phyloP scores from a whole-genome alignment of 1,284 basidiomycete genomes.

The Caloboletus firmus region DNA sequence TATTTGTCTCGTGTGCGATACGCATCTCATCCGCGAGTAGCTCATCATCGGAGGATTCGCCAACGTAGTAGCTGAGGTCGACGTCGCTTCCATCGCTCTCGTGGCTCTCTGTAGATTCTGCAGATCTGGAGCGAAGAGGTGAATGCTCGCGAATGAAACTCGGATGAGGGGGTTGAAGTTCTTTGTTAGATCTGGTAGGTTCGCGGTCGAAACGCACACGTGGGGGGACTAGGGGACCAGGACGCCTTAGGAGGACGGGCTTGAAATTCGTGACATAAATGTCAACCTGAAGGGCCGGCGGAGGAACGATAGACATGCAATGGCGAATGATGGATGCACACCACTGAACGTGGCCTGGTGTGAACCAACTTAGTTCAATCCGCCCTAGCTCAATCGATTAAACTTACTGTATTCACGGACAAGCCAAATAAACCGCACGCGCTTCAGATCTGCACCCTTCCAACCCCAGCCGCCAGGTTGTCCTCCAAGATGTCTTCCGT shows the following conservation, averaged over 20 bases:
- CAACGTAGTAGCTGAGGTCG: constrained; percentile 50
- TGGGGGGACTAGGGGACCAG: background rate
- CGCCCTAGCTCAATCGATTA: background rate
- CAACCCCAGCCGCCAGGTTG: constrained; percentile 44
- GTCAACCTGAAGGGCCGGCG: constrained; percentile 66
- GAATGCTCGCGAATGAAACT: constrained; percentile 35
- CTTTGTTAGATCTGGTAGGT: background rate
- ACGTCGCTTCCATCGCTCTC: constrained; percentile 40
- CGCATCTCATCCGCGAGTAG: constrained; percentile 31
- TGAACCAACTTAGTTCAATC: background rate
- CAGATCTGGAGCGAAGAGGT: constrained; percentile 22
- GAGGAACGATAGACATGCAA: constrained; percentile 64
- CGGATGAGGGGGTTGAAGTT: constrained; percentile 47
- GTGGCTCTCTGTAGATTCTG: constrained; percentile 37
- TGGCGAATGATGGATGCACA: constrained; percentile 68
- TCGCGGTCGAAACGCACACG: constrained; percentile 2
- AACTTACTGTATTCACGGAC: constrained; percentile 75
- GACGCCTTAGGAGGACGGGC: constrained; percentile 15
- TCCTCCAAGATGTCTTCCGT: constrained; percentile 47
- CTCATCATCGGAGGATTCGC: constrained; percentile 36
- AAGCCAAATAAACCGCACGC: constrained; percentile 84
- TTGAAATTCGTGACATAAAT: constrained; percentile 74
- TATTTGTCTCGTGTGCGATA: constrained; percentile 51
- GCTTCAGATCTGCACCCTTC: constrained; percentile 49
- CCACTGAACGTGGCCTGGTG: constrained; percentile 82